Evolutionary conservation across 78 protist genomes (phyloP).

Genomic region (Paratrimastix pyriformis): DNA sequence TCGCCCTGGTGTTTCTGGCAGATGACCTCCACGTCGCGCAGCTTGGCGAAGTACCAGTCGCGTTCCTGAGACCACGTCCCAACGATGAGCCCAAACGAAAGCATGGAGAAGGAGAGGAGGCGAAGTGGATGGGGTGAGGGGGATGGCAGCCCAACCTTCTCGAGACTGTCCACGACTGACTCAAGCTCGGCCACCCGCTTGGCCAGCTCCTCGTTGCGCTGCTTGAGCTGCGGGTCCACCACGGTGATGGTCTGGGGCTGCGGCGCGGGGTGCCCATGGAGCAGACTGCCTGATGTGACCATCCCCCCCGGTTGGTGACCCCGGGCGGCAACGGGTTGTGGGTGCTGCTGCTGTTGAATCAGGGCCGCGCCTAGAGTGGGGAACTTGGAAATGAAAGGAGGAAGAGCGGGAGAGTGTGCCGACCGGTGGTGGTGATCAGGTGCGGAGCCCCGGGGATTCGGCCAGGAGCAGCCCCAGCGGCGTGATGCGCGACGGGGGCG

Average conservation of each 20-base stretch:
- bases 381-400: too few relatives aligned
- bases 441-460: not conserved
- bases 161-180: constrained; percentile 1
- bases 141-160: constrained; percentile 7
- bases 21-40: constrained; percentile 51
- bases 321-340: too few relatives aligned
- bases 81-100: not conserved
- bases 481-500: not conserved
- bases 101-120: not conserved
- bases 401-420: too few relatives aligned
- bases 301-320: too few relatives aligned
- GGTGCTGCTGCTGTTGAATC: too few relatives aligned
- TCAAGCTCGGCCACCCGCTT: not conserved
- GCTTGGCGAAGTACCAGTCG: constrained; percentile 49
- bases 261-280: too few relatives aligned
- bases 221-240: not conserved
- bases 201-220: constrained; percentile 17
- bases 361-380: too few relatives aligned
- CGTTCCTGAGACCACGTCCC: constrained; percentile 46
- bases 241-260: constrained; percentile 14
- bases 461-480: not conserved
- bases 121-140: not conserved
- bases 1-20: constrained; percentile 24
- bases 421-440: too few relatives aligned
- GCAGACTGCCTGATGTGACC: too few relatives aligned